phyloP scores from a whole-genome alignment of 495 filamentous ascomycete species.

The Hyaloscypha hepaticicola region DNA sequence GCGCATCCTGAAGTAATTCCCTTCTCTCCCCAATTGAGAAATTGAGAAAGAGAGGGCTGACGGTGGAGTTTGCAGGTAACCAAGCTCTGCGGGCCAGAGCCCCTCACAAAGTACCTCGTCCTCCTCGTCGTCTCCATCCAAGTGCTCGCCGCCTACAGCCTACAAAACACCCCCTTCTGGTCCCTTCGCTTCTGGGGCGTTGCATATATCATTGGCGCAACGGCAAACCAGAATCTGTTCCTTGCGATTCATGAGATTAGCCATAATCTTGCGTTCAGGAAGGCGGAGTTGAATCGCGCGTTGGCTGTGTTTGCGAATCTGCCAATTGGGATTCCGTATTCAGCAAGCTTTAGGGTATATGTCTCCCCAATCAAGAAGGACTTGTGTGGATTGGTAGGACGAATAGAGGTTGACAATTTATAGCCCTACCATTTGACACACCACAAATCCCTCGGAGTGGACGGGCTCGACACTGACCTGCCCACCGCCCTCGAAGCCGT shows the following conservation, averaged over 20 bases:
- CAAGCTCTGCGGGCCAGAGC: slow-evolving; percentile 96
- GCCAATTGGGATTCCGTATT: slow-evolving; percentile 94
- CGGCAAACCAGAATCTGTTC: slow-evolving; percentile 97
- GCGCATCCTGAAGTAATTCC: slow-evolving; percentile 86
- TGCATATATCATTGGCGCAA: slow-evolving; percentile 92
- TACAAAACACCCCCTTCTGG: slow-evolving; percentile 77
- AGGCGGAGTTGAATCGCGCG: slow-evolving; percentile 76
- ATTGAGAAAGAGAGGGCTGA: too few species aligned
- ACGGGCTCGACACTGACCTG: slow-evolving; percentile 94
- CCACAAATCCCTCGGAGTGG: slow-evolving; percentile 97
- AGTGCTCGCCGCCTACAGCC: slow-evolving; percentile 71
- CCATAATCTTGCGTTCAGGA: slow-evolving; percentile 93
- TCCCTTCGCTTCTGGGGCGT: slow-evolving; percentile 81
- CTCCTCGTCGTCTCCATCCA: slow-evolving; percentile 82
- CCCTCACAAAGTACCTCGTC: slow-evolving; percentile 92
- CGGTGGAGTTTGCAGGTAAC: slow-evolving; percentile 61
- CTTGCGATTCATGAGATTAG: slow-evolving; percentile 99
- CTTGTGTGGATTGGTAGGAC: slow-evolving; percentile 1
- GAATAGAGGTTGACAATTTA: slow-evolving; percentile 11
- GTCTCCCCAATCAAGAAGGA: background rate
- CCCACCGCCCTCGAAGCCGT: slow-evolving; percentile 90
- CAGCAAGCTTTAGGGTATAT: slow-evolving; percentile 85
- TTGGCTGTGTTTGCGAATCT: slow-evolving; percentile 93
- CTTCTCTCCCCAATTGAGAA: slow-evolving; percentile 10
- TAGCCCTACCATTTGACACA: slow-evolving; percentile 97